phyloP scores from a whole-genome alignment of 257 asterid species.

The Forsythia suspensa region DNA sequence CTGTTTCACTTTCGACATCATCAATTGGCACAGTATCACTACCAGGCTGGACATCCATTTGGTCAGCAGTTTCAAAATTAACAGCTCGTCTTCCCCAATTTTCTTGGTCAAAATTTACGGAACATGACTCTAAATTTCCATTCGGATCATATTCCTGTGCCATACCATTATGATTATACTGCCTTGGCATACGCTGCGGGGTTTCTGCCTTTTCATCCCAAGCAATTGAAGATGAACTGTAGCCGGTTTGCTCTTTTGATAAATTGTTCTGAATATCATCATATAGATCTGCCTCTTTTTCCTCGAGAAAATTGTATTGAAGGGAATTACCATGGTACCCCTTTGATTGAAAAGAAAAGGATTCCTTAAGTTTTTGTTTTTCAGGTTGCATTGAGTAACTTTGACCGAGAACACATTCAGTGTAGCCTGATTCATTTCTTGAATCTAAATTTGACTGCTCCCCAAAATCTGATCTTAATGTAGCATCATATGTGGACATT shows the following conservation, averaged over 20 bases:
- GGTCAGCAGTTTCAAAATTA: constrained; percentile 29
- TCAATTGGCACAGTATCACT: constrained; percentile 33
- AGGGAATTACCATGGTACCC: constrained; percentile 45
- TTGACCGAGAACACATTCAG: constrained; percentile 48
- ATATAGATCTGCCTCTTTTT: constrained; percentile 39
- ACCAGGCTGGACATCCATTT: constrained; percentile 30
- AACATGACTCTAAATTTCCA: constrained; percentile 35
- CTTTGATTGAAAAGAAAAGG: constrained; percentile 50
- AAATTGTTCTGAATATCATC: constrained; percentile 41
- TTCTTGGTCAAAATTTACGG: constrained; percentile 37
- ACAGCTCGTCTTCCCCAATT: constrained; percentile 25
- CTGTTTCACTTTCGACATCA: constrained; percentile 73
- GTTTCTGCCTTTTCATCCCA: constrained; percentile 58
- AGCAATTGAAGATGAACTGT: constrained; percentile 51
- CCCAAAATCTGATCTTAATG: constrained; percentile 48
- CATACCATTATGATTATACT: constrained; percentile 38
- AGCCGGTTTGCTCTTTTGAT: constrained; percentile 51
- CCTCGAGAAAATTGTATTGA: constrained; percentile 48
- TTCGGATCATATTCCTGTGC: constrained; percentile 28
- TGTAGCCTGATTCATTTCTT: constrained; percentile 49
- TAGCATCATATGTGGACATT: constrained; percentile 46
- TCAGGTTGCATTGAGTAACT: constrained; percentile 57
- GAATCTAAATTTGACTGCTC: constrained; percentile 52
- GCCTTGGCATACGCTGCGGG: constrained; percentile 28
- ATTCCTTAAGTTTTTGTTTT: constrained; percentile 56